Percentiles rank a stretch among this genome's conserved stretches.
Evolutionary conservation across 805 yeast species (phyloP).

Genomic region (Naumovozyma baii): DNA sequence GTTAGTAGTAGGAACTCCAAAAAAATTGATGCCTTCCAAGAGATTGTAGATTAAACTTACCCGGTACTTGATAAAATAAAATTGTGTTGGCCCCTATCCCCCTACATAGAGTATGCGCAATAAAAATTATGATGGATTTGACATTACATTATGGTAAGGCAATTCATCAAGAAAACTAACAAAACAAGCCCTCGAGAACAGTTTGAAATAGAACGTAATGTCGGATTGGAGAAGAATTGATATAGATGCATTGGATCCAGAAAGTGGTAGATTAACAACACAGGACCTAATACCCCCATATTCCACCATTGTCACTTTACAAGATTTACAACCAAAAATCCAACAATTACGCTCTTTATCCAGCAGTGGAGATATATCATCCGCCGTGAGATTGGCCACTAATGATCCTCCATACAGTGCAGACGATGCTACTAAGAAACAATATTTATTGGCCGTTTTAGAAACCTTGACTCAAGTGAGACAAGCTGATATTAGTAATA

Average conservation of each 20-base stretch:
- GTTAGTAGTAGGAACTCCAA: no score
- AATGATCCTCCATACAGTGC: slow-evolving; percentile 79
- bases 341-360: slow-evolving; percentile 51
- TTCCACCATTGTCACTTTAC: slow-evolving; percentile 39
- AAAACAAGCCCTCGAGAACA: no score
- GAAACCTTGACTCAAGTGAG: slow-evolving; percentile 62
- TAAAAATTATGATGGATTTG: no score
- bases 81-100: neutral
- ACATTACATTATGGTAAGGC: no score
- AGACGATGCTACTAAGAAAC: slow-evolving; percentile 37
- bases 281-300: slow-evolving; percentile 54
- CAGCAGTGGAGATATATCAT: slow-evolving; percentile 60
- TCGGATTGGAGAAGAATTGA: slow-evolving; percentile 88
- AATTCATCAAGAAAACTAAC: no score
- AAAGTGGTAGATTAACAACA: slow-evolving; percentile 49
- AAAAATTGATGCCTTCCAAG: no score
- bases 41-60: no score
- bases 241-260: slow-evolving; percentile 84
- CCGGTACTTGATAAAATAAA: no score
- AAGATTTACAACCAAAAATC: slow-evolving; percentile 46
- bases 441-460: slow-evolving; percentile 47
- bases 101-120: no score
- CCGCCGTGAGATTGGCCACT: slow-evolving; percentile 57
- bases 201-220: no score
- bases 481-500: slow-evolving; percentile 52